phyloP scores from a whole-genome alignment of 2,329 filamentous ascomycete species.

The Paraconiothyrium sp. region DNA sequence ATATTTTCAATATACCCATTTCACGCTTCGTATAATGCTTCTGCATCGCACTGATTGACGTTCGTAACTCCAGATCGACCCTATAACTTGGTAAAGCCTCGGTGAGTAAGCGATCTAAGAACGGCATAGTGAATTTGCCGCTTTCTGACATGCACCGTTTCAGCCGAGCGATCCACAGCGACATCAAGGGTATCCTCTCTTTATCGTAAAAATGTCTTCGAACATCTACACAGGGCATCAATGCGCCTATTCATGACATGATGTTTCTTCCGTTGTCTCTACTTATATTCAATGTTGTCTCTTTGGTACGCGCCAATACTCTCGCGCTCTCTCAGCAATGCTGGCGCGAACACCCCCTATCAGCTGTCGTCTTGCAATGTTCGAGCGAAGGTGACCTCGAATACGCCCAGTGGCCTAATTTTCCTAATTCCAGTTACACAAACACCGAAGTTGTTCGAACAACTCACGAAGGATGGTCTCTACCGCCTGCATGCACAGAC shows the following conservation, averaged over 20 bases:
- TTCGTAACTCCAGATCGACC: neutral
- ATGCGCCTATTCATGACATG: conserved; percentile 4
- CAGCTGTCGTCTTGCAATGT: conserved; percentile 23
- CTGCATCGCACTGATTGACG: neutral
- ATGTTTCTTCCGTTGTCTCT: neutral
- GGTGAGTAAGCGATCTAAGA: conserved; percentile 23
- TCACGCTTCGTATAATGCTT: neutral
- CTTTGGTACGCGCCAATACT: neutral
- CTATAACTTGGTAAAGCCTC: neutral
- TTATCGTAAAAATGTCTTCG: neutral
- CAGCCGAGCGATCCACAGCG: conserved; percentile 14
- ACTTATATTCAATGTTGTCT: conserved; percentile 1
- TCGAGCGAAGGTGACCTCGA: conserved; percentile 24
- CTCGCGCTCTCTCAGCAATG: conserved; percentile 32
- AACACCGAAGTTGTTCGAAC: neutral
- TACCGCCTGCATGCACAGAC: conserved; percentile 38
- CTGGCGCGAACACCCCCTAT: conserved; percentile 34
- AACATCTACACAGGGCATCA: neutral
- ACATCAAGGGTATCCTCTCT: neutral
- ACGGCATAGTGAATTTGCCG: conserved; percentile 4
- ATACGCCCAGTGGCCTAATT: conserved; percentile 2
- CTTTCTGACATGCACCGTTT: conserved; percentile 25
- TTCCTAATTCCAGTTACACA: neutral
- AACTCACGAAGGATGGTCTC: conserved; percentile 34
- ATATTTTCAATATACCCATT: conserved; percentile 25